A percentile compares a stretch with the other conserved stretches of the same genome.
Conservation (phyloP, 176 grass and related monocot species). For the Cenchrus fungigraminus region DNA sequence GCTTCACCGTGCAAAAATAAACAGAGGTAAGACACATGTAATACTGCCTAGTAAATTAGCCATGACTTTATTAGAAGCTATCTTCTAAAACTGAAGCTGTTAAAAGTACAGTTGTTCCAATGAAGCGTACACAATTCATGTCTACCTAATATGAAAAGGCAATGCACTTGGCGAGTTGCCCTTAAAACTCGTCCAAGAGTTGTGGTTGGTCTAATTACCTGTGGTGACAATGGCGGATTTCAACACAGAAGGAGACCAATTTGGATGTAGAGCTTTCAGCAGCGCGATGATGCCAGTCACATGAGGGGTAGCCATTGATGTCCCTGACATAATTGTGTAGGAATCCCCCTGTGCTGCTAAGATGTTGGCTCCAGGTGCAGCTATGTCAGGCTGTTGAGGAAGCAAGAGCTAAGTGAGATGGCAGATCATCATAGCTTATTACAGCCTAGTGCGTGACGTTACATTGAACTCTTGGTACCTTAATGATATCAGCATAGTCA, state of each 20-base stretch:
- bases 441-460: too few relatives aligned
- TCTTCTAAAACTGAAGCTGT: too few relatives aligned
- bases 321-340: not conserved
- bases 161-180: too few relatives aligned
- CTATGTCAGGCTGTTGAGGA: constrained; percentile 37
- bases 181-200: too few relatives aligned
- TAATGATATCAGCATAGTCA: constrained; percentile 14
- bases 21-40: not conserved
- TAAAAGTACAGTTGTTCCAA: too few relatives aligned
- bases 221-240: constrained; percentile 32
- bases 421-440: too few relatives aligned
- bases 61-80: too few relatives aligned
- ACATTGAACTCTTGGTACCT: not conserved
- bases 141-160: too few relatives aligned
- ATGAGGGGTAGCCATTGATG: constrained; percentile 47
- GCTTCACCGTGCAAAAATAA: not conserved
- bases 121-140: too few relatives aligned
- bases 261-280: constrained; percentile 40
- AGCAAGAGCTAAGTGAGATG: not conserved
- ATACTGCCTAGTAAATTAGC: too few relatives aligned
- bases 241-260: constrained; percentile 38
- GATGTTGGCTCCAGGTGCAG: constrained; percentile 36
- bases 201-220: constrained; percentile 7
- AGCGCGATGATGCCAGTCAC: constrained; percentile 21
- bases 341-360: constrained; percentile 13